Evolutionary conservation across 2,329 filamentous ascomycete genomes (phyloP), one percentile per base, ranked within the genome.

Genomic region (Paecilomyces variotii): DNA sequence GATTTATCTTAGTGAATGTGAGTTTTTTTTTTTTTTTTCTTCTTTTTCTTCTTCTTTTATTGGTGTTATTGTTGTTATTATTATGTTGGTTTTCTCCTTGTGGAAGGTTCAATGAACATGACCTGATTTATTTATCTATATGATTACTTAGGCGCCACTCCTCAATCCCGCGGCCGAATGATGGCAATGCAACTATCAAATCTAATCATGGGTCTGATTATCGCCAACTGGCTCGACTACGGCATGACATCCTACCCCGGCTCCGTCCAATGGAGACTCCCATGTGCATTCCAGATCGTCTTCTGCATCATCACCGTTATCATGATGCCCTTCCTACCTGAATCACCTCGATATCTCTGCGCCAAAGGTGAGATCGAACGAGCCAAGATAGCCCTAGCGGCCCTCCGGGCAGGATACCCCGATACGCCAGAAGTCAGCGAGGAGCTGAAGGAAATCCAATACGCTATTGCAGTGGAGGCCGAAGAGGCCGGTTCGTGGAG

Each of bases 161-260:
- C 76, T 0, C 66, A 71, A 25, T 75, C 75, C 30, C 73, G 79
- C 32, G 79, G 79, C 51, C 68, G 73, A 59, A 67, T 79, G 39
- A 76, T 81, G 58, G 78, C 77, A n/a, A 77, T 66, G 61, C 66
- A 68, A 45, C 55, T 67, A 12, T 64, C 61, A 0, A 66, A 65
- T 32, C 61, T 68, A 28, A 61, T 61, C 34, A 59, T 62, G 52
- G 67, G 66, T 19, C 55, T 68, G 28, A 64, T 68, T 28, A 62
- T 68, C 28, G 65, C 65, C 2, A 68, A 70, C 57, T 72, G 68
- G 68, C 60, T 71, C 27, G 67, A 71, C 32, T 72, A 68, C 50
- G 69, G 68, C 12, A 60, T 67, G 56, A 58, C 58, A 2, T 60
- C 56, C 1, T 59, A 66, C n/a, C 32, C 61, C 2, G 62, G 61